phyloP scores from a whole-genome alignment of 495 filamentous ascomycete genomes.

The Cercophora scortea region DNA sequence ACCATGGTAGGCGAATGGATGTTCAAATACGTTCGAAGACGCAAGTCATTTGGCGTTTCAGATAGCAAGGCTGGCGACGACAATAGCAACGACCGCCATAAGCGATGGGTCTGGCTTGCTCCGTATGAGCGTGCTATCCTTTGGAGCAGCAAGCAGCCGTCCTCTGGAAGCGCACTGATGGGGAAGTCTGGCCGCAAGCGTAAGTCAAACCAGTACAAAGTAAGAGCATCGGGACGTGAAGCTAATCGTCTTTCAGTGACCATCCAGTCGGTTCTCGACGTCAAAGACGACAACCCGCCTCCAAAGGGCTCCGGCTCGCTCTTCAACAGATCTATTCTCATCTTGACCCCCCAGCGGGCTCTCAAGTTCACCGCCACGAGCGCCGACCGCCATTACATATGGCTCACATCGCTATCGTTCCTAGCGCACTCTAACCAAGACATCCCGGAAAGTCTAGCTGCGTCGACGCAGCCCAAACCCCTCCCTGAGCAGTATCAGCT shows the following conservation, averaged over 20 bases:
- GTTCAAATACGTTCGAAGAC: slow-evolving; percentile 93
- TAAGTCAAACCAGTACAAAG: slow-evolving; percentile 40
- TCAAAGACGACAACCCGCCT: slow-evolving; percentile 85
- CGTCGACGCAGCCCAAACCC: slow-evolving; percentile 47
- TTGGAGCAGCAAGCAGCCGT: slow-evolving; percentile 98
- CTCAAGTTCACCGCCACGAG: slow-evolving; percentile 88
- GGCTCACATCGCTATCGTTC: slow-evolving; percentile 91
- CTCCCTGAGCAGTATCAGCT: slow-evolving; percentile 39
- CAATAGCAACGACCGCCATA: slow-evolving; percentile 67
- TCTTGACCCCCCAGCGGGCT: slow-evolving; percentile 85
- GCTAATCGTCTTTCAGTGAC: slow-evolving; percentile 52
- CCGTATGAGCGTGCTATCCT: slow-evolving; percentile 93
- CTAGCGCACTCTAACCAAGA: slow-evolving; percentile 75
- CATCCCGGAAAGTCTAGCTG: slow-evolving; percentile 55
- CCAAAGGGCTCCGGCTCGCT: slow-evolving; percentile 61
- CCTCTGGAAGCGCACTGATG: slow-evolving; percentile 75
- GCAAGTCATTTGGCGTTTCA: slow-evolving; percentile 82
- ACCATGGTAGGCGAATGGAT: slow-evolving; percentile 99
- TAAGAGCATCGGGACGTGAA: background rate
- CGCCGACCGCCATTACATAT: slow-evolving; percentile 85
- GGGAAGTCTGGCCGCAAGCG: slow-evolving; percentile 94
- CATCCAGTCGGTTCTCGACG: slow-evolving; percentile 94
- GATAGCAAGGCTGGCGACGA: slow-evolving; percentile 53
- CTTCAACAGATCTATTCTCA: slow-evolving; percentile 92
- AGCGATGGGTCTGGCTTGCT: slow-evolving; percentile 97